Evolutionary conservation across 2,329 filamentous ascomycete genomes (phyloP).

Genomic region (Pochonia chlamydosporia): DNA sequence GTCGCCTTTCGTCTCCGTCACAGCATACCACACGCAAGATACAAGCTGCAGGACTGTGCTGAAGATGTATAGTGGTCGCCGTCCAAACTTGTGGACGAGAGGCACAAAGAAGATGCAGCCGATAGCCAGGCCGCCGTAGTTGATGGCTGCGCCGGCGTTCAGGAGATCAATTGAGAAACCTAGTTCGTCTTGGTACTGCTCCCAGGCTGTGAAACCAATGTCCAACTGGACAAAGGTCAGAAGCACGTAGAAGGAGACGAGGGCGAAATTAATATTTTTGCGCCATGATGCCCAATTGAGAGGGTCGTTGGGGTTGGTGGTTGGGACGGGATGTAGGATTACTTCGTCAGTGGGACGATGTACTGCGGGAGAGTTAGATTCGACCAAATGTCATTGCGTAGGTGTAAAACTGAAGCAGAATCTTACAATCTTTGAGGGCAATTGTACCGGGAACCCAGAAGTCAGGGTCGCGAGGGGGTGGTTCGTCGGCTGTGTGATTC

Average conservation of each 20-base stretch:
- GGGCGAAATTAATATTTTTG: conserved; percentile 28
- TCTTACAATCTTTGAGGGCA: conserved; percentile 5
- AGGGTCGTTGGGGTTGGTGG: conserved; percentile 11
- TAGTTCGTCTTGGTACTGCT: conserved; percentile 16
- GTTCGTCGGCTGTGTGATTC: neutral
- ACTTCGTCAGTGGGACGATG: neutral
- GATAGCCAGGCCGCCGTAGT: conserved; percentile 24
- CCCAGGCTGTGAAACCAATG: conserved; percentile 7
- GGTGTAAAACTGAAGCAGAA: too few species aligned
- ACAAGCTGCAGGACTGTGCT: conserved; percentile 12
- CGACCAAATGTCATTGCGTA: too few species aligned
- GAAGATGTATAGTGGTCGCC: conserved; percentile 24
- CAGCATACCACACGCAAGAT: conserved; percentile 12
- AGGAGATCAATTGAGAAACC: conserved; percentile 18
- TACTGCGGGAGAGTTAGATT: too few species aligned
- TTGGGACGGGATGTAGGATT: conserved; percentile 10
- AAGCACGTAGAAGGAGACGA: conserved; percentile 58
- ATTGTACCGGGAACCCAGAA: conserved; percentile 8
- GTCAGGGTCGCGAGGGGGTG: neutral
- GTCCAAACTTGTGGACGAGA: conserved; percentile 26
- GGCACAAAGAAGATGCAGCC: conserved; percentile 30
- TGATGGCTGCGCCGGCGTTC: conserved; percentile 19
- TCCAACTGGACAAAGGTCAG: conserved; percentile 61
- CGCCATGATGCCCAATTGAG: conserved; percentile 6
- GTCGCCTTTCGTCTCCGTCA: conserved; percentile 10